A percentile compares a stretch with the other conserved stretches of the same genome.
Conservation (phyloP, 345 rosid genomes). For the Pistacia vera region DNA sequence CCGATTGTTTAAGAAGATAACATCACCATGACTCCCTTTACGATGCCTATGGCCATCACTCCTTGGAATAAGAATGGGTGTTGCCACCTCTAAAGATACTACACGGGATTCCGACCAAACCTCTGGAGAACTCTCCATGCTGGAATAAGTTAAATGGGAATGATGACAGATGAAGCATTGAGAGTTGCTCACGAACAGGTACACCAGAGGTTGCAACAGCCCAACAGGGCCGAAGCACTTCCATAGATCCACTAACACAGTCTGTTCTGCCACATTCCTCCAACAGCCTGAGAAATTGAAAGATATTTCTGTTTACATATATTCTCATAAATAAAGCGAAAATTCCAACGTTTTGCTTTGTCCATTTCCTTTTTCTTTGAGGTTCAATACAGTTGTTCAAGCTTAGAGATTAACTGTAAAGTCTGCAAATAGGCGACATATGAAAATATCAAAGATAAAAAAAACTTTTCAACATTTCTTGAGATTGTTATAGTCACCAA, state of each 20-base stretch:
- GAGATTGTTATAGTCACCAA: neutral
- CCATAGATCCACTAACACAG: slow-evolving; percentile 85
- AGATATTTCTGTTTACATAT: slow-evolving; percentile 5
- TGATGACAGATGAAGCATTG: slow-evolving; percentile 91
- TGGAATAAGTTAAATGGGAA: slow-evolving; percentile 78
- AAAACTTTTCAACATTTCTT: neutral
- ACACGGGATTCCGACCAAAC: slow-evolving; percentile 58
- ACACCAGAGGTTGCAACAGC: slow-evolving; percentile 99
- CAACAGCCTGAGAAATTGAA: slow-evolving; percentile 71
- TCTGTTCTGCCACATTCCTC: slow-evolving; percentile 86
- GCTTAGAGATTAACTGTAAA: neutral
- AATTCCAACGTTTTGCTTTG: neutral
- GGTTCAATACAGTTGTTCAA: neutral
- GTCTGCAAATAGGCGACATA: neutral
- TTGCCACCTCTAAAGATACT: slow-evolving; percentile 81
- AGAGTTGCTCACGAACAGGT: slow-evolving; percentile 91
- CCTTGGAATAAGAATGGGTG: slow-evolving; percentile 90
- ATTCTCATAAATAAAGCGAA: neutral
- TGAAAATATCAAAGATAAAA: neutral
- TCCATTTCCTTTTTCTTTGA: neutral
- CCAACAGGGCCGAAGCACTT: slow-evolving; percentile 85
- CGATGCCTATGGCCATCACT: slow-evolving; percentile 83
- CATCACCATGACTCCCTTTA: slow-evolving; percentile 89
- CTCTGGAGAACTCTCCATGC: slow-evolving; percentile 74
- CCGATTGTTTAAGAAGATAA: slow-evolving; percentile 86